phyloP scores from a whole-genome alignment of 2,329 filamentous ascomycete species.

The Diaporthe humulicola region DNA sequence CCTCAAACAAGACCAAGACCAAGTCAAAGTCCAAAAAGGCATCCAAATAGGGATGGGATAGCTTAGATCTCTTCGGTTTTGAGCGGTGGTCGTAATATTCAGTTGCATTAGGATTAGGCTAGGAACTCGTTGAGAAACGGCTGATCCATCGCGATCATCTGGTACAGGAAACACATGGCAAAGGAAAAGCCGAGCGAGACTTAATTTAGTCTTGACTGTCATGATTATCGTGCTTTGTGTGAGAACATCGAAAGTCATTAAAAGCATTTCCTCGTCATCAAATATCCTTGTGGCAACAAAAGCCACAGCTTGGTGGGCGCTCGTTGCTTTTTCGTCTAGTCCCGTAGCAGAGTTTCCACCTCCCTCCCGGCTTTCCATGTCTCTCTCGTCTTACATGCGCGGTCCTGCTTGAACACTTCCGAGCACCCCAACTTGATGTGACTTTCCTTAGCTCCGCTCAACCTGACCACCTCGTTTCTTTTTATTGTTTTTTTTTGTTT shows the following conservation, averaged over 20 bases:
- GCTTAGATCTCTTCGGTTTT: constrained; percentile 33
- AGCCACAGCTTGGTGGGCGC: not conserved
- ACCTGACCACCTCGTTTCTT: not conserved
- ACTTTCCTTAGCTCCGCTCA: not conserved
- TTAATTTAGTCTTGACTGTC: constrained; percentile 6
- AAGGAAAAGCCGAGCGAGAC: constrained; percentile 16
- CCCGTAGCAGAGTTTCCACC: too few species aligned
- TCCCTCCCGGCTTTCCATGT: not conserved
- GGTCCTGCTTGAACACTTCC: not conserved
- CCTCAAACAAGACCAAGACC: constrained; percentile 17
- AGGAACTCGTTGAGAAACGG: not conserved
- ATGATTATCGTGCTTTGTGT: not conserved
- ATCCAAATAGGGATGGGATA: constrained; percentile 30
- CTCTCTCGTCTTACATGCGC: not conserved
- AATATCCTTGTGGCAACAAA: not conserved
- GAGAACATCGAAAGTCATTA: not conserved
- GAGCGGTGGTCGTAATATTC: constrained; percentile 36
- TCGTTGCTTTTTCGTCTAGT: not conserved
- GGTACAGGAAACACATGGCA: not conserved
- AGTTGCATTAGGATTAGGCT: constrained; percentile 31
- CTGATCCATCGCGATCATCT: not conserved
- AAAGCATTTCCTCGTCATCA: not conserved
- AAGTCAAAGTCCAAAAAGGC: constrained; percentile 34
- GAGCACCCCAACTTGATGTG: not conserved
- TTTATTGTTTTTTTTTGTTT: not conserved